Percentiles rank a stretch among this genome's conserved stretches.
Conservation (phyloP, 495 filamentous ascomycete species). For the Tuber melanosporum region DNA sequence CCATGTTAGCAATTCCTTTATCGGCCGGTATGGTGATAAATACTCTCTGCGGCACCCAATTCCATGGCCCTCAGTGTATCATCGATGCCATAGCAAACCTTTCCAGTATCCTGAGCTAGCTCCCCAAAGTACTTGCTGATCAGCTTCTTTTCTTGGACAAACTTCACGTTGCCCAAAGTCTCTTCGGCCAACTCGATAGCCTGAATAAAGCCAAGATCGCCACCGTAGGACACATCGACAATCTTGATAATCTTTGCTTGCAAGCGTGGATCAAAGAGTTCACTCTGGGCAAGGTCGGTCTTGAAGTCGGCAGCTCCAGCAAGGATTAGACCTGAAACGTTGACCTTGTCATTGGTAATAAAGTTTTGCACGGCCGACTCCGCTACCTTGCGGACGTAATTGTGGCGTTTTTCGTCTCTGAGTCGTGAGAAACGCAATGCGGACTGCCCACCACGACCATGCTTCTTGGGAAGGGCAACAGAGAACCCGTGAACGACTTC, state of each 20-base stretch:
- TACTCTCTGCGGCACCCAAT: slow-evolving; percentile 81
- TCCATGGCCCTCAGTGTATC: slow-evolving; percentile 97
- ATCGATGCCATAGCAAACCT: slow-evolving; percentile 94
- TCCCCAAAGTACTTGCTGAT: slow-evolving; percentile 98
- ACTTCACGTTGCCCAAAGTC: slow-evolving; percentile 98
- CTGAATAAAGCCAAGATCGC: slow-evolving; percentile 99
- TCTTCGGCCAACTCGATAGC: slow-evolving; percentile 91
- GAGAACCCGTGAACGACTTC: slow-evolving; percentile 96
- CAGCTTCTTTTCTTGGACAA: slow-evolving; percentile 99
- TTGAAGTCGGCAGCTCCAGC: slow-evolving; percentile 99
- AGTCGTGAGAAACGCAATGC: slow-evolving; percentile 98
- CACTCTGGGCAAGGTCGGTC: slow-evolving; percentile 95
- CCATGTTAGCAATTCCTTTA: slow-evolving; percentile 8
- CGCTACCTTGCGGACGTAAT: slow-evolving; percentile 97
- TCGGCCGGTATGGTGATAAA: slow-evolving; percentile 2
- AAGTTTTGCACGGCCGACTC: slow-evolving; percentile 97
- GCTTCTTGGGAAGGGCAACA: slow-evolving; percentile 97
- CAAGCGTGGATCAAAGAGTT: slow-evolving; percentile 93
- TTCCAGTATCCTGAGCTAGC: slow-evolving; percentile 92
- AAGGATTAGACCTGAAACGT: slow-evolving; percentile 87
- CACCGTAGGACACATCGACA: slow-evolving; percentile 96
- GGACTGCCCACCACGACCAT: slow-evolving; percentile 98
- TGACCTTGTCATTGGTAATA: slow-evolving; percentile 96
- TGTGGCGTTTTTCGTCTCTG: slow-evolving; percentile 97
- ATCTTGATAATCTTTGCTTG: slow-evolving; percentile 96